Evolutionary conservation across 768 basidiomycete species (phyloP), one percentile per base, ranked within the genome.

Genomic region (Suillus placidus): DNA sequence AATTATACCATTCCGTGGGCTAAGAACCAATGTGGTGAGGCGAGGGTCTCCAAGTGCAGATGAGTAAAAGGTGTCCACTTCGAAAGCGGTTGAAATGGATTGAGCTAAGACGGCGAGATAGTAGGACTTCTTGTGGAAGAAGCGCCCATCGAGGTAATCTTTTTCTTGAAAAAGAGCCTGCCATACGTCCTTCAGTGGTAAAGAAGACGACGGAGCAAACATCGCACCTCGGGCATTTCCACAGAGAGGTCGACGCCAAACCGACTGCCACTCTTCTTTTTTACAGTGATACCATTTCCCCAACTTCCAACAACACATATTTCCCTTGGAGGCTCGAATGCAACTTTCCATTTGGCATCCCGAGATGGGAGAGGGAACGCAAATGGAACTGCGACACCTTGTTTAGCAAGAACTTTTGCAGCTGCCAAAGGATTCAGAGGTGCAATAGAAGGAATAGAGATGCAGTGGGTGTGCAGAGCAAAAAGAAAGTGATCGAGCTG

Each of bases 121-220:
- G 74, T 91, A 95, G 0, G 94, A 89, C 45, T 93, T 84, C 74
- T 99, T 99, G 74, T 96, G 91, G 74, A 97, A 96, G 75, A 91
- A 95, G 13, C 97, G 87, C 9, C 88, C 86, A 73, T 95, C 90
- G 64, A 95, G 81, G 69, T 94, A 93, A 73, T 99, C 96, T 74
- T 99, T 99, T 72, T 96, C 94, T 80, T 97, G 94, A 72, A 99
- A 96, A n/a, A 97, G 80, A 56, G 70, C 75, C 91, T 92, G 63
- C 6, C 40, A 16, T 23, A 38, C 18, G 16, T 58, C 62, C 61
- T 64, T 65, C 60, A 61, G 56, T 12, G 63, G 57, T 18, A 12
- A 9, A 62, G 18, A 35, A 34, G n/a, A 26, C 23, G 58, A 16
- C 23, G 40, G 37, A 34, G 45, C 6, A 23, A 61, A 14, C 58